Evolutionary conservation across 495 filamentous ascomycete genomes (phyloP), one percentile per base, ranked within the genome.

Genomic region (Aspergillus incahuasiensis): DNA sequence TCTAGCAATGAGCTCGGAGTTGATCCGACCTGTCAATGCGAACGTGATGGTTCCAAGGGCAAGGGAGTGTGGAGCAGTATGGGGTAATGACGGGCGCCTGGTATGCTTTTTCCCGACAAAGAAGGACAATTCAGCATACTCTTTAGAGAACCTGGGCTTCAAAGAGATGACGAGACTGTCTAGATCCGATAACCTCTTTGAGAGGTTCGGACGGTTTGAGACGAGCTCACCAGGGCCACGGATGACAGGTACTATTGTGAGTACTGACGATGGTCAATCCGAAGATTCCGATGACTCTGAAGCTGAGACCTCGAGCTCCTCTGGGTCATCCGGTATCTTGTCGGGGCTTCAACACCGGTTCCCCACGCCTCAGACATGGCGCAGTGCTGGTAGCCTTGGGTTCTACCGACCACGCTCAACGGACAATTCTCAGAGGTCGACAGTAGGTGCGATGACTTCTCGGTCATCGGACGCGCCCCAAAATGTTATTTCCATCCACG

Each of bases 41-140:
- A 87, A 88, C 55, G 85, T 85, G 22, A 86, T 89, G 63, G 86
- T 91, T 7, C 91, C 91, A 13, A 72, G 87, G 48, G 88, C 88
- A 5, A 83, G 84, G 60, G 79, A 71, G 19, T 95, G 89, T 65
- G 88, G 90, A 43, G 87, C 87, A 12, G 74, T 83, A 13, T 96
- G 91, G 76, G 84, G 89, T 15, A 80, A 83, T 45, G 82, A 89
- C 61, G 92, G 92, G 20, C 82, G 82, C 43, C 77, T 97, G 7
- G 82, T 92, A 19, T 95, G 91, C 72, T 95, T 92, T 61, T 95
- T 95, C 62, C 88, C 88, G 3, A 85, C 87, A 7, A 91, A 89
- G 66, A 85, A 87, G 63, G 87, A 90, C 52, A 87, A 83, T 57
- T 79, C 86, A 20, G 79, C 75, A 34, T 81, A 81, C 12, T 63